Percentiles rank a stretch among this genome's conserved stretches.
phyloP scores from a whole-genome alignment of 176 grass and related monocot species.

The barley (Hordeum vulgare) region DNA sequence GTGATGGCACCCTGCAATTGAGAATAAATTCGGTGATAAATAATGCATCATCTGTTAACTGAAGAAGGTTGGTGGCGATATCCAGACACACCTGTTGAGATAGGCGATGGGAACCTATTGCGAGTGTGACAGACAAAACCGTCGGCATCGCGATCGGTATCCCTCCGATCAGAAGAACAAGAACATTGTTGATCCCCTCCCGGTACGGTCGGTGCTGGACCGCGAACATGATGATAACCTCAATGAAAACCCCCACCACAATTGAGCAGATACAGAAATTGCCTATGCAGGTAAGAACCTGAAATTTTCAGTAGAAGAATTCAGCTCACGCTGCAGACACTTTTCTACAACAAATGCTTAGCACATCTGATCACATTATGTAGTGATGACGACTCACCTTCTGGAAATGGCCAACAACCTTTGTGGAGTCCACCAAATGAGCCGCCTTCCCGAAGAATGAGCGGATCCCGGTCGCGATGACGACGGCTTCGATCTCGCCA shows the following conservation, averaged over 20 bases:
- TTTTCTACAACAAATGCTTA: neutral
- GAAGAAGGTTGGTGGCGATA: neutral
- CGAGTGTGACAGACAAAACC: slow-evolving; percentile 79
- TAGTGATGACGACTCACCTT: slow-evolving; percentile 39
- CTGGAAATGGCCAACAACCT: slow-evolving; percentile 74
- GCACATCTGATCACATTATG: neutral
- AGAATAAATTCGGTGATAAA: neutral
- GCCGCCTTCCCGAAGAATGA: slow-evolving; percentile 78
- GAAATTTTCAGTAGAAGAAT: slow-evolving; percentile 10
- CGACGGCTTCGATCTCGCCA: slow-evolving; percentile 70
- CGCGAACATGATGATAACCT: slow-evolving; percentile 87
- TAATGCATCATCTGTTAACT: too few species aligned
- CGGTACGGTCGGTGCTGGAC: slow-evolving; percentile 65
- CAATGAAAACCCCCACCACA: slow-evolving; percentile 50
- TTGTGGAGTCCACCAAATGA: slow-evolving; percentile 71
- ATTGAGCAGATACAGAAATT: slow-evolving; percentile 96
- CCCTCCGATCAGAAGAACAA: slow-evolving; percentile 85
- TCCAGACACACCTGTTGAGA: slow-evolving; percentile 58
- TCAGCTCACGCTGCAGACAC: neutral
- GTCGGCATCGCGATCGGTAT: slow-evolving; percentile 91
- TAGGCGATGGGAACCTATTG: slow-evolving; percentile 73
- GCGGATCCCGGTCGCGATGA: slow-evolving; percentile 55
- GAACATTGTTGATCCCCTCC: slow-evolving; percentile 76
- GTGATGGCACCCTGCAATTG: slow-evolving; percentile 76
- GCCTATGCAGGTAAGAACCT: slow-evolving; percentile 85